phyloP scores from a whole-genome alignment of 169 alveolate species.

The Cryptosporidium sp. region DNA sequence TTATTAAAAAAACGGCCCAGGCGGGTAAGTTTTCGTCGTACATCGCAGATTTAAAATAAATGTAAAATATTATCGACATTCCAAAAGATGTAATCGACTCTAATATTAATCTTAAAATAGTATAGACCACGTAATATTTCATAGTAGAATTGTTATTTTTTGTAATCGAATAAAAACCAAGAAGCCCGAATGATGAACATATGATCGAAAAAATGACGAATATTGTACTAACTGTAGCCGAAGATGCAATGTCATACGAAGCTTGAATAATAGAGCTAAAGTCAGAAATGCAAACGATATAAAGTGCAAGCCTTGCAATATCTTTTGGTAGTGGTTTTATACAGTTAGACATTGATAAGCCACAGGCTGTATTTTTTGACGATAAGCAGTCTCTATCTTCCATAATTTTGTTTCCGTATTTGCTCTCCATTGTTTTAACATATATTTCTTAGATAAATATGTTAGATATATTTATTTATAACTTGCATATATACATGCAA shows the following conservation, averaged over 20 bases:
- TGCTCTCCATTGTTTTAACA: background rate
- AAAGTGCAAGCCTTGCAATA: constrained; percentile 59
- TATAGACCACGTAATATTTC: constrained; percentile 43
- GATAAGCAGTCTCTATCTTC: background rate
- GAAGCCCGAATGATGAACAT: constrained; percentile 46
- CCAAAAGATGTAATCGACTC: constrained; percentile 35
- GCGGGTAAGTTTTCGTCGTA: constrained; percentile 38
- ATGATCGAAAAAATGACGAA: constrained; percentile 50
- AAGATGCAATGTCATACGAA: constrained; percentile 44
- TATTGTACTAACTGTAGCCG: constrained; percentile 41
- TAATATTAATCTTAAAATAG: constrained; percentile 19
- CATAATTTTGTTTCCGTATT: background rate
- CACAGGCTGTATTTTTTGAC: background rate
- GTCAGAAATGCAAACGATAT: constrained; percentile 57
- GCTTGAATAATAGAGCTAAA: constrained; percentile 49
- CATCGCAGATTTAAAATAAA: constrained; percentile 4
- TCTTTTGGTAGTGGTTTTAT: constrained; percentile 59
- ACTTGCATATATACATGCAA: background rate
- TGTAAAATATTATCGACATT: constrained; percentile 17
- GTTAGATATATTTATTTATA: background rate
- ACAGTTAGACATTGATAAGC: background rate
- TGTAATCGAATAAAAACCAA: constrained; percentile 45
- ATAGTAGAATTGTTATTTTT: constrained; percentile 13
- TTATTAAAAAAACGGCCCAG: constrained; percentile 41
- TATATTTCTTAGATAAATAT: background rate